Conservation (phyloP, 305 asterid genomes). For the Fraxinus floribunda region DNA sequence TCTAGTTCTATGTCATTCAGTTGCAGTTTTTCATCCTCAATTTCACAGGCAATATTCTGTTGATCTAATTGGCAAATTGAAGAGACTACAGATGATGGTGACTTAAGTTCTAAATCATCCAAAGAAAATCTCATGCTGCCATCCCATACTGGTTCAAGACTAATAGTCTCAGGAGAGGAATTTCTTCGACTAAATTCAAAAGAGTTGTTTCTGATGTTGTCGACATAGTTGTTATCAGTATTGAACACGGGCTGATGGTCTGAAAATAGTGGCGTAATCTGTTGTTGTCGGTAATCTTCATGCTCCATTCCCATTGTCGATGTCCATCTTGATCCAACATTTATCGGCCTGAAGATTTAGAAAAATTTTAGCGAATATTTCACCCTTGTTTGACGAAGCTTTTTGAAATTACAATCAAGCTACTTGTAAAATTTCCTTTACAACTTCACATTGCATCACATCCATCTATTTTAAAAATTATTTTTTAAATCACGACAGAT, state of each 20-base stretch:
- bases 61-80: conserved; percentile 23
- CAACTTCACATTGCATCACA: too few relatives aligned
- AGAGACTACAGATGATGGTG: conserved; percentile 32
- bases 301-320: conserved; percentile 22
- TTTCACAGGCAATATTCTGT: background rate
- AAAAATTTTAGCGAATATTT: background rate
- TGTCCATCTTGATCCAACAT: conserved; percentile 47
- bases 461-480: too few relatives aligned
- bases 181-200: conserved; percentile 23
- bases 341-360: conserved; percentile 51
- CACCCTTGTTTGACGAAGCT: background rate
- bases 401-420: background rate
- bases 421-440: too few relatives aligned
- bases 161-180: conserved; percentile 33
- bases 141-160: conserved; percentile 24
- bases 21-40: conserved; percentile 4
- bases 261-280: conserved; percentile 17
- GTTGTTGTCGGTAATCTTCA: conserved; percentile 35
- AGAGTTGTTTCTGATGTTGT: conserved; percentile 17
- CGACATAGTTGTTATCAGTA: conserved; percentile 15
- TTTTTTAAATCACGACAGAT: too few relatives aligned
- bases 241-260: background rate
- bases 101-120: conserved; percentile 27
- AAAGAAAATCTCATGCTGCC: conserved; percentile 18
- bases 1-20: background rate